These are phyloP conservation scores for Sporothrix luriei DNA, from an alignment of 2,329 filamentous ascomycete species.

Conservation along the genomic window DNA sequence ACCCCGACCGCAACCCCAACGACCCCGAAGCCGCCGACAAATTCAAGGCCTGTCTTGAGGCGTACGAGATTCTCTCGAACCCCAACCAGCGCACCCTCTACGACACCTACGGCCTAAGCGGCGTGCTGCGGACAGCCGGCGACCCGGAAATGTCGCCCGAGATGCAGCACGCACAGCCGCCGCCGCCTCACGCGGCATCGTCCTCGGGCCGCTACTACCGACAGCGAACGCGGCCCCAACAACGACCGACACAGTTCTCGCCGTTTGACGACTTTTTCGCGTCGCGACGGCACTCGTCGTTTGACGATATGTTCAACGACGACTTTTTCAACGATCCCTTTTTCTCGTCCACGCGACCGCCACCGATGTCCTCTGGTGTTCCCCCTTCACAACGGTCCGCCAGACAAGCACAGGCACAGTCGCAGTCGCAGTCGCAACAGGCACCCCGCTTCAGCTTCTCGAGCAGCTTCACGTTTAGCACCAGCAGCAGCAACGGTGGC, in stretches of 20 bases:
- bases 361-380: neutral
- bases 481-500: constrained; percentile 45
- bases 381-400: neutral
- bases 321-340: too few relatives aligned
- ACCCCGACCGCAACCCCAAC: constrained; percentile 97
- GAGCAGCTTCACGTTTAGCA: constrained; percentile 52
- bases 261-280: constrained; percentile 5
- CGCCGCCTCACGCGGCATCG: neutral
- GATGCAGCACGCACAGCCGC: neutral
- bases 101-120: constrained; percentile 91
- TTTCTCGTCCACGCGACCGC: neutral
- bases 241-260: neutral
- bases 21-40: constrained; percentile 82
- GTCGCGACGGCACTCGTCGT: neutral
- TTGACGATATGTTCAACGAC: neutral
- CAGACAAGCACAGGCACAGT: neutral
- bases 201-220: constrained; percentile 48
- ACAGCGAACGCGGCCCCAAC: neutral
- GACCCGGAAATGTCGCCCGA: constrained; percentile 1
- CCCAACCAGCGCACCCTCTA: constrained; percentile 95
- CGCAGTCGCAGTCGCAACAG: constrained; percentile 38
- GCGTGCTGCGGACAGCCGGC: constrained; percentile 63
- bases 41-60: constrained; percentile 97
- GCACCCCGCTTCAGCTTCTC: constrained; percentile 48
- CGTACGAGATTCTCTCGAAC: constrained; percentile 96